Evolutionary conservation across 2,329 filamentous ascomycete genomes (phyloP).

Genomic region (Malbranchea cinnamomea): DNA sequence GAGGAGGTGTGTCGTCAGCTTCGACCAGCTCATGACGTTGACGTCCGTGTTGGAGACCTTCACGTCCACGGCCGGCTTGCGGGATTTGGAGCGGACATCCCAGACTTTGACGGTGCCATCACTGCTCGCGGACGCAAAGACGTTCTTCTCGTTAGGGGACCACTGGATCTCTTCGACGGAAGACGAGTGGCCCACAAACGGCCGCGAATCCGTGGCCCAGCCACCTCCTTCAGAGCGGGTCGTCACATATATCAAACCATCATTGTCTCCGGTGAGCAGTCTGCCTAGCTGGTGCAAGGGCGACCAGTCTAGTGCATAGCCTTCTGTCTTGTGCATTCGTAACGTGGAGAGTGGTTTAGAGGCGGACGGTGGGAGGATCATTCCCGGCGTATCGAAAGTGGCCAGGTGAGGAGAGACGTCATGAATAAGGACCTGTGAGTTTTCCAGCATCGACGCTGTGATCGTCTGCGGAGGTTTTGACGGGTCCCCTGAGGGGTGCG

Average conservation of each 20-base stretch:
- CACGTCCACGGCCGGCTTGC: constrained; percentile 74
- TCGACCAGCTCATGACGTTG: constrained; percentile 94
- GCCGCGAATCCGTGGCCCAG: constrained; percentile 71
- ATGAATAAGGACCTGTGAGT: constrained; percentile 76
- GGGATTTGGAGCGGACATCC: constrained; percentile 84
- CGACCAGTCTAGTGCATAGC: constrained; percentile 96
- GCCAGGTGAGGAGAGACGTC: constrained; percentile 80
- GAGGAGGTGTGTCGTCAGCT: constrained; percentile 72
- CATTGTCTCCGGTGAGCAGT: constrained; percentile 80
- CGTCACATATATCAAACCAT: constrained; percentile 78
- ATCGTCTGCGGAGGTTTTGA: constrained; percentile 64
- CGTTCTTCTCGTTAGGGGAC: constrained; percentile 83
- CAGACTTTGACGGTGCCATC: constrained; percentile 93
- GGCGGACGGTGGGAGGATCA: constrained; percentile 61
- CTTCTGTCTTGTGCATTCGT: constrained; percentile 81
- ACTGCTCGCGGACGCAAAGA: constrained; percentile 85
- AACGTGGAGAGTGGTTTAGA: constrained; percentile 82
- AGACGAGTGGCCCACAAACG: constrained; percentile 70
- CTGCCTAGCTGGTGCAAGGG: constrained; percentile 65
- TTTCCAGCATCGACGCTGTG: constrained; percentile 86
- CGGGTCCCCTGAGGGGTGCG: constrained; percentile 46
- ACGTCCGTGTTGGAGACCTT: constrained; percentile 74
- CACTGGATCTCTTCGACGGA: constrained; percentile 94
- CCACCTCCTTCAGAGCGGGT: constrained; percentile 75
- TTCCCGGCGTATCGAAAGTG: constrained; percentile 81